These are phyloP conservation scores for Wickerhamiella spandovensis DNA, from an alignment of 805 yeast genomes.

Conservation along the genomic window DNA sequence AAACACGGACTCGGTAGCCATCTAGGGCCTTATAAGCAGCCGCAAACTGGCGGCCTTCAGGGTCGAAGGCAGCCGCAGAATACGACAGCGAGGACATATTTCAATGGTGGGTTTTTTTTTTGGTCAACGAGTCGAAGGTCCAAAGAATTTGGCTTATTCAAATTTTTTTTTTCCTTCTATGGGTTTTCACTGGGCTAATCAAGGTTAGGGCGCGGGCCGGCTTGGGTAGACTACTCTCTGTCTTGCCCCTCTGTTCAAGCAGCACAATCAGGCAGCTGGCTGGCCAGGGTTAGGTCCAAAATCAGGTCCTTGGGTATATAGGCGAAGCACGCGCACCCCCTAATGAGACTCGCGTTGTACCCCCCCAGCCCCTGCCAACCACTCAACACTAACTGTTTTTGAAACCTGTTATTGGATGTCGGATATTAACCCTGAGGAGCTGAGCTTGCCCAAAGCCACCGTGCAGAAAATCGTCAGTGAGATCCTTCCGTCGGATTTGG, in stretches of 20 bases:
- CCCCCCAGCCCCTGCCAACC: no score
- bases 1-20: slow-evolving; percentile 54
- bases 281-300: background rate
- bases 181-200: background rate
- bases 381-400: background rate
- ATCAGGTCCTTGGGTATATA: background rate
- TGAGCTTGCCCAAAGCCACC: slow-evolving; percentile 48
- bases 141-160: background rate
- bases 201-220: background rate
- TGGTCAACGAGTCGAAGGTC: slow-evolving; percentile 12
- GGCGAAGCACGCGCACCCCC: background rate
- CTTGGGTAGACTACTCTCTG: background rate
- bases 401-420: slow-evolving; percentile 9
- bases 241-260: no score
- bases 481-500: slow-evolving; percentile 73
- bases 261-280: background rate
- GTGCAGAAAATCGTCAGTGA: slow-evolving; percentile 91
- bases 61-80: slow-evolving; percentile 36
- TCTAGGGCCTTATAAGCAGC: slow-evolving; percentile 56
- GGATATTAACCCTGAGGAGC: slow-evolving; percentile 22
- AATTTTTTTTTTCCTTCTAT: background rate
- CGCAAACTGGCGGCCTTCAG: slow-evolving; percentile 48
- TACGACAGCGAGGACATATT: slow-evolving; percentile 8
- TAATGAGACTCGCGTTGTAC: background rate
- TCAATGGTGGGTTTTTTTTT: no score